Base-by-base conservation (phyloP, 1,284 basidiomycete species). In the Rhodotorula sp. region DNA sequence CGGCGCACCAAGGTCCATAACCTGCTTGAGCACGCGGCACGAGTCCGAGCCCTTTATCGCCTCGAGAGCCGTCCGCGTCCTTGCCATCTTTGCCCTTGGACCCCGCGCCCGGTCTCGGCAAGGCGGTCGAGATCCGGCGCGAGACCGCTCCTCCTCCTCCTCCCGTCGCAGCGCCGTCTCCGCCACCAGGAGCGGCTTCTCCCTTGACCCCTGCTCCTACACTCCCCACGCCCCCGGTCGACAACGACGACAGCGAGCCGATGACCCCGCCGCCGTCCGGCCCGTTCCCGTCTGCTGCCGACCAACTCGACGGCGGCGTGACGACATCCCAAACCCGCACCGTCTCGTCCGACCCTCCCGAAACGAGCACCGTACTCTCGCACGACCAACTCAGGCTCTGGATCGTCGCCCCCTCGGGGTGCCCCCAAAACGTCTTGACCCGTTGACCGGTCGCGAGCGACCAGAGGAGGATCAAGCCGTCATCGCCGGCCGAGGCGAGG, bases 281-380 rank as follows among this genome's bases (percentile, higher is more conserved):
- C 63, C 66, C 39, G 39, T 43, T 43, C 12, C 61, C 49, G 62
- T 75, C 18, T 65, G 67, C 47, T 43, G 61, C 43, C 43, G 78
- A 29, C 26, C 71, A 70, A 16, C 69, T 67, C 1, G 34, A 34
- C 34, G 79, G 70, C 20, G 29, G 84, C 80, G 87, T 83, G 80
- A 92, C 91, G 43, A 97, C 90, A 81, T 99, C 97, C 97, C 97
- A 99, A 72, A 93, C 94, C 34, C 93, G 86, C 18, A 98, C 94
- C 1, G 93, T 97, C 86, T 92, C 93, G 81, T 99, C 97, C 31
- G 92, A 88, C 43, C 90, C 87, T 7, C 93, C 93, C 68, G 91
- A 93, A 3, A 97, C 91, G 46, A 99, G 87, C 69, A 98, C 82
- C 2, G 88, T 89, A 0, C 93, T 94, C 81, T 98, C 96, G 20